Conservation (phyloP, 352 stramenopile species). For the Globisporangium canariense region DNA sequence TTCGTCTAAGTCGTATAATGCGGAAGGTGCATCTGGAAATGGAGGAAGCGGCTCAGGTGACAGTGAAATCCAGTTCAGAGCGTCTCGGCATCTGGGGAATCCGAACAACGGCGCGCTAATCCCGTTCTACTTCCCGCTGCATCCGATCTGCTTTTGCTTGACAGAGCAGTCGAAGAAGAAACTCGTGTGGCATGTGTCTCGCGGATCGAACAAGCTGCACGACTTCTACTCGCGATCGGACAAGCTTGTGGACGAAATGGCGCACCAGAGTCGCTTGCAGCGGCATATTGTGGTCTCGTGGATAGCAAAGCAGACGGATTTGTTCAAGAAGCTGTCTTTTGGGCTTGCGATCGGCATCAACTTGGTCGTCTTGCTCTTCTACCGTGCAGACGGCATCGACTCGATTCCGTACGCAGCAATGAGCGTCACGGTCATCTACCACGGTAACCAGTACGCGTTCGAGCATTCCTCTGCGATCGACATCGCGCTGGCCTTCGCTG, state of each 20-base stretch:
- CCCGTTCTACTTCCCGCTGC: slow-evolving; percentile 68
- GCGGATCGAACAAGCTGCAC: slow-evolving; percentile 55
- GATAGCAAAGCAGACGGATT: slow-evolving; percentile 36
- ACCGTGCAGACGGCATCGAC: slow-evolving; percentile 46
- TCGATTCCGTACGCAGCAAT: slow-evolving; percentile 47
- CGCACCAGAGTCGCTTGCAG: slow-evolving; percentile 50
- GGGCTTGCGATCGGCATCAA: slow-evolving; percentile 50
- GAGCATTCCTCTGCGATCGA: slow-evolving; percentile 33
- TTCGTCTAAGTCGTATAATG: neutral
- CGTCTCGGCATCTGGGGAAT: neutral
- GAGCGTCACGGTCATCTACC: slow-evolving; percentile 33
- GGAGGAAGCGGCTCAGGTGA: neutral
- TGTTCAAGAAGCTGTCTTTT: slow-evolving; percentile 58
- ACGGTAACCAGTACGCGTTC: slow-evolving; percentile 4
- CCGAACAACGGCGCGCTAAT: slow-evolving; percentile 25
- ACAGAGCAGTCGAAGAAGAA: slow-evolving; percentile 73
- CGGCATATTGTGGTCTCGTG: slow-evolving; percentile 30
- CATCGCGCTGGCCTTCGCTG: slow-evolving; percentile 34
- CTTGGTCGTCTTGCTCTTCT: slow-evolving; percentile 56
- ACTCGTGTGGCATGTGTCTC: slow-evolving; percentile 58
- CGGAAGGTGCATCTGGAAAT: neutral
- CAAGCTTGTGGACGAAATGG: slow-evolving; percentile 74
- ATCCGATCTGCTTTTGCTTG: slow-evolving; percentile 73
- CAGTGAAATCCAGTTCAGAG: neutral
- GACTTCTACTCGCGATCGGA: slow-evolving; percentile 66